Conservation (phyloP, 2,329 filamentous ascomycete genomes). For the Sporothrix pseudoabietina region DNA sequence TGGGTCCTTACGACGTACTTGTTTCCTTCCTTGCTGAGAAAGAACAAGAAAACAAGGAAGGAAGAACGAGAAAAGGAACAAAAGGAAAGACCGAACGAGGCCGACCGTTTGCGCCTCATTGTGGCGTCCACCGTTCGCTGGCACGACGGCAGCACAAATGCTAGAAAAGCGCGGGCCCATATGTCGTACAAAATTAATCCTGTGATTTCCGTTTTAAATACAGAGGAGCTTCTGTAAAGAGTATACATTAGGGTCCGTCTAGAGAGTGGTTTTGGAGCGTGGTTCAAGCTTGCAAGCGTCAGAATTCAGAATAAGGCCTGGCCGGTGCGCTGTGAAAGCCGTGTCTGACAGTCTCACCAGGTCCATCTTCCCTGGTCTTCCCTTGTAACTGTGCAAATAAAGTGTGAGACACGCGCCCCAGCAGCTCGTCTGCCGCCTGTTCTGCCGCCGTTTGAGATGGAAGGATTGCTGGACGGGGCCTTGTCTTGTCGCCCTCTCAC, state of each 20-base stretch:
- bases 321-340: constrained; percentile 2
- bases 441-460: constrained; percentile 3
- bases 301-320: neutral
- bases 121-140: neutral
- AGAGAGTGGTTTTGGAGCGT: neutral
- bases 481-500: neutral
- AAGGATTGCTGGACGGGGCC: constrained; percentile 6
- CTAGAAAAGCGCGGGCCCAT: neutral
- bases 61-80: neutral
- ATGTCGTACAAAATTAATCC: too few relatives aligned
- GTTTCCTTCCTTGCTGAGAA: neutral
- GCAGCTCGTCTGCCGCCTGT: constrained; percentile 3
- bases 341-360: neutral
- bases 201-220: neutral
- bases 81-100: neutral
- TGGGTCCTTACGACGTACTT: neutral
- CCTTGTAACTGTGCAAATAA: neutral
- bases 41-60: neutral
- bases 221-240: constrained; percentile 10
- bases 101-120: constrained; percentile 13
- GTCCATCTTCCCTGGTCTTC: neutral
- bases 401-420: constrained; percentile 6
- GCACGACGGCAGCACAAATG: neutral
- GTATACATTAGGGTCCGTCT: neutral
- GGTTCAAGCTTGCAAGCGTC: neutral